Evolutionary conservation across 2,329 filamentous ascomycete species (phyloP), one percentile per base, ranked within the genome.

Genomic region (Fusarium albosuccineum): DNA sequence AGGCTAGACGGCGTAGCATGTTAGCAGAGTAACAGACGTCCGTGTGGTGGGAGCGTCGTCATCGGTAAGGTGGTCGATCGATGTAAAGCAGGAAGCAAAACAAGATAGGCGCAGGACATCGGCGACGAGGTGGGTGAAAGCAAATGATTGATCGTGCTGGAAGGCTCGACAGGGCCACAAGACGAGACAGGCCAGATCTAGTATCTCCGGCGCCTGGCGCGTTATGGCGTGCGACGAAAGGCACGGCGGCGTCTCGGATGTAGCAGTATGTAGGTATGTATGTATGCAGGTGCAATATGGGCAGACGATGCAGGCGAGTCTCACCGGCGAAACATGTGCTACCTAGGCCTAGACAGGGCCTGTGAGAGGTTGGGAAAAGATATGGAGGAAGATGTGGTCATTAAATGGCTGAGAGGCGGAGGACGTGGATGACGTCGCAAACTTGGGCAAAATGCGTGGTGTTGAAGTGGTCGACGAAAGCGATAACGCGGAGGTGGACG

Each of bases 281-380:
- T 22, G 56, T 53, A 48, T 61, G 61, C 49, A 60, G 56, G 51
- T 70, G 68, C 51, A 68, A 66, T 22, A 63, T 62, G 63, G 54
- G 46, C 42, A 64, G 63, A 68, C 55, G 54, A 57, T 64, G 65
- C 64, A 71, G 67, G 69, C 55, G 63, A 69, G 69, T 74, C 72
- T 74, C 72, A 74, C 72, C 72, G 45, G 62, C 70, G 64, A 71
- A 74, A 67, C 72, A 74, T 74, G 69, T 74, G 65, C 70, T 72
- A 74, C 69, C 67, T 58, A 67, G 69, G 69, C 61, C 57, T 51
- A 36, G 50, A 55, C 61, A 39, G 64, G 64, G 55, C 63, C 66
- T 64, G 66, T 57, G 51, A 49, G 53, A 58, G 45, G 37, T 62
- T 40, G 61, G 39, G 37, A 46, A 51, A 41, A 37, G 57, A 27